These are phyloP conservation scores for Pythium rhizo-oryzae DNA, from an alignment of 352 stramenopile genomes.

Conservation along the genomic window DNA sequence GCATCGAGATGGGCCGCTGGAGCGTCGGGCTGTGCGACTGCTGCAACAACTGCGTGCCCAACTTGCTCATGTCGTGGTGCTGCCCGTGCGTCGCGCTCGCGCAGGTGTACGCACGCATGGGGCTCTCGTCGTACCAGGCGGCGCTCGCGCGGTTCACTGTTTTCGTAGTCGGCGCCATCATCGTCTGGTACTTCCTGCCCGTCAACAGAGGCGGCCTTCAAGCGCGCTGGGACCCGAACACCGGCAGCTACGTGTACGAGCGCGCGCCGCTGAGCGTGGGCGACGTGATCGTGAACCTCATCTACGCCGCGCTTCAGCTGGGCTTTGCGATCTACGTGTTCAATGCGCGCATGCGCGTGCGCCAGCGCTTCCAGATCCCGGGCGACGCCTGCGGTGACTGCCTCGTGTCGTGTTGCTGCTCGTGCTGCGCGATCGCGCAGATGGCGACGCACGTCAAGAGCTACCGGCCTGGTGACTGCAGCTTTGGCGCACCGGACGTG, in stretches of 20 bases:
- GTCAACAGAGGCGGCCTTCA: background rate
- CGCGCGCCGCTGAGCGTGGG: background rate
- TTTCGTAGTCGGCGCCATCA: slow-evolving; percentile 15
- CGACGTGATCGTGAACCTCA: too few species aligned
- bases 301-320: background rate
- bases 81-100: slow-evolving; percentile 33
- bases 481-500: slow-evolving; percentile 18
- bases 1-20: slow-evolving; percentile 5
- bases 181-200: slow-evolving; percentile 25
- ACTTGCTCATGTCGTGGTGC: slow-evolving; percentile 32
- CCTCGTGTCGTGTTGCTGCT: slow-evolving; percentile 26
- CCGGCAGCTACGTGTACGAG: slow-evolving; percentile 9
- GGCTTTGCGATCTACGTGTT: slow-evolving; percentile 7
- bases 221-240: background rate
- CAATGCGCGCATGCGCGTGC: slow-evolving; percentile 2
- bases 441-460: slow-evolving; percentile 30
- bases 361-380: slow-evolving; percentile 25
- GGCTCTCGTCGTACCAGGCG: slow-evolving; percentile 6
- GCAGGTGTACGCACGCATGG: slow-evolving; percentile 26
- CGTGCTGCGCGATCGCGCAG: slow-evolving; percentile 29
- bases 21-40: slow-evolving; percentile 31
- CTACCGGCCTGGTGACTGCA: slow-evolving; percentile 20
- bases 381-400: slow-evolving; percentile 21
- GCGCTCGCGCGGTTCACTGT: background rate
- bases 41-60: slow-evolving; percentile 32